These are phyloP conservation scores for Plasmodium cynomolgi DNA, from an alignment of 169 alveolate species.

Conservation along the genomic window DNA sequence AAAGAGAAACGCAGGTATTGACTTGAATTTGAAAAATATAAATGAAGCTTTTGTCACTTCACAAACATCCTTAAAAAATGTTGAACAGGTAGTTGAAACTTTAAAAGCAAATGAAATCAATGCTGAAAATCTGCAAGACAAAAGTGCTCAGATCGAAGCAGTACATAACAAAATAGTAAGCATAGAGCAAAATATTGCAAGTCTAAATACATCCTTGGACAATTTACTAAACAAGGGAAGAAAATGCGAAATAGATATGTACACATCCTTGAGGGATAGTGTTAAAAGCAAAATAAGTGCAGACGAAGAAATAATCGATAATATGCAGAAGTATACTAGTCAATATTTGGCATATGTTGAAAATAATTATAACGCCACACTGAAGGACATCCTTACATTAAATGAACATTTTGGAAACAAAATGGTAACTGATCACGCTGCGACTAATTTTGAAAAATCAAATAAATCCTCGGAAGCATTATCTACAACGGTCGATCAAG, in stretches of 20 bases:
- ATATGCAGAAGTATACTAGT: background rate
- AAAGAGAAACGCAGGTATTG: background rate
- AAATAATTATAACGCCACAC: background rate
- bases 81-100: background rate
- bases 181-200: background rate
- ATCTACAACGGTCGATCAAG: background rate
- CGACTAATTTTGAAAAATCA: background rate
- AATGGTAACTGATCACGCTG: background rate
- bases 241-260: background rate
- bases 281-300: background rate
- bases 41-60: background rate
- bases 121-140: background rate
- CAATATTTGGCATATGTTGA: background rate
- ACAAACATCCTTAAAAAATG: background rate
- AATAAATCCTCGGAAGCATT: background rate
- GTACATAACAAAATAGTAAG: background rate
- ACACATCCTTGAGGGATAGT: background rate
- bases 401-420: background rate
- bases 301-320: background rate
- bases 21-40: background rate
- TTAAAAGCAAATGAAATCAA: background rate
- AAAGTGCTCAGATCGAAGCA: background rate
- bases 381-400: background rate
- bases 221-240: background rate
- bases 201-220: background rate